These are phyloP conservation scores for Sporothrix pallida DNA, from an alignment of 2,329 filamentous ascomycete species.

Conservation along the genomic window DNA sequence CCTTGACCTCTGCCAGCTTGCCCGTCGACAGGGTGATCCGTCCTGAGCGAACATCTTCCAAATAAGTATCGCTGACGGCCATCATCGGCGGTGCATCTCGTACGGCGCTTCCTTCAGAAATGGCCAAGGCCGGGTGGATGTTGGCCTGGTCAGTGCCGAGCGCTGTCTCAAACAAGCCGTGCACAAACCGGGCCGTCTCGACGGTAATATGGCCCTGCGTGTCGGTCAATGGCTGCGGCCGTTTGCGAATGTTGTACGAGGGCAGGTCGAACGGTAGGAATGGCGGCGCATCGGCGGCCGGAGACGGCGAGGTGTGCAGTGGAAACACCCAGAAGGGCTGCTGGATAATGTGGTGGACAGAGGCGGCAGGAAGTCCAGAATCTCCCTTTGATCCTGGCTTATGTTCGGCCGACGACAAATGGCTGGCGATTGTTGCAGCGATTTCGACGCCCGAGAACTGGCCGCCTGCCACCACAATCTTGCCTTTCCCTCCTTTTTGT, in stretches of 20 bases:
- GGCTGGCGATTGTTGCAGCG: slow-evolving; percentile 71
- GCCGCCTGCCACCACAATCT: slow-evolving; percentile 76
- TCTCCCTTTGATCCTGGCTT: slow-evolving; percentile 52
- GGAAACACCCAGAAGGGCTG: slow-evolving; percentile 76
- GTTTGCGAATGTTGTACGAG: slow-evolving; percentile 71
- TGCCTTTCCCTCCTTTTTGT: slow-evolving; percentile 51
- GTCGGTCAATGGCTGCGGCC: slow-evolving; percentile 65
- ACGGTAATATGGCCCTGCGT: slow-evolving; percentile 67
- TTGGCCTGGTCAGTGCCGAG: slow-evolving; percentile 62
- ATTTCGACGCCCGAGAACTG: slow-evolving; percentile 85
- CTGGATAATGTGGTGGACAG: slow-evolving; percentile 71
- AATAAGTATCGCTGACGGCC: slow-evolving; percentile 73
- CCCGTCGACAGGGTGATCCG: slow-evolving; percentile 60
- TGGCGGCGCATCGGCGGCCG: slow-evolving; percentile 55
- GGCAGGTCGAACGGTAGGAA: slow-evolving; percentile 76
- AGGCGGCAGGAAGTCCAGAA: slow-evolving; percentile 52
- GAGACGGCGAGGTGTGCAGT: slow-evolving; percentile 57
- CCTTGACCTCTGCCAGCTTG: slow-evolving; percentile 49
- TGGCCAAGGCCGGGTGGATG: slow-evolving; percentile 52
- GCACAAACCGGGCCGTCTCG: slow-evolving; percentile 60
- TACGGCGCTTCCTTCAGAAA: slow-evolving; percentile 49
- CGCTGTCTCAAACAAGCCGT: slow-evolving; percentile 56
- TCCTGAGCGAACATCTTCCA: slow-evolving; percentile 73
- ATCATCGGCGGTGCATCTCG: slow-evolving; percentile 65
- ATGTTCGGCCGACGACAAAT: slow-evolving; percentile 68